Percentiles rank a stretch among this genome's conserved stretches.
phyloP scores from a whole-genome alignment of 2,329 filamentous ascomycete genomes.

The Pseudogymnoascus sp. region DNA sequence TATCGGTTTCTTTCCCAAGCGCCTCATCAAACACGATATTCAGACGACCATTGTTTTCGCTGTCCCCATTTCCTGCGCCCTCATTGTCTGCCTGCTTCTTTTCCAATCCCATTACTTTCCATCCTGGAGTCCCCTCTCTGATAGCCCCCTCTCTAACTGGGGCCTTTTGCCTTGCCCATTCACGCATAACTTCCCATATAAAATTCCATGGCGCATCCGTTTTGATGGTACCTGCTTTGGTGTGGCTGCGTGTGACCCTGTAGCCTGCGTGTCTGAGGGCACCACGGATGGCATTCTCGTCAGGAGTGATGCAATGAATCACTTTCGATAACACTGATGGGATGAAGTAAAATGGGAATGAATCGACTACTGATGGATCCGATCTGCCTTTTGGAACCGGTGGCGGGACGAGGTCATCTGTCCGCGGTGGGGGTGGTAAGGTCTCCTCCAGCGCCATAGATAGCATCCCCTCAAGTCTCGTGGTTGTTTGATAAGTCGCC shows the following conservation, averaged over 20 bases:
- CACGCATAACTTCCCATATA: conserved; percentile 87
- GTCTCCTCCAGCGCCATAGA: conserved; percentile 75
- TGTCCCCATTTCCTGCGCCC: conserved; percentile 19
- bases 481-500: conserved; percentile 68
- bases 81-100: conserved; percentile 18
- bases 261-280: conserved; percentile 78
- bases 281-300: conserved; percentile 71
- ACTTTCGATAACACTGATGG: conserved; percentile 67
- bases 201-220: conserved; percentile 86
- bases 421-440: conserved; percentile 15
- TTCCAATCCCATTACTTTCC: conserved; percentile 51
- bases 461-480: conserved; percentile 85
- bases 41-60: conserved; percentile 23
- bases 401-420: conserved; percentile 16
- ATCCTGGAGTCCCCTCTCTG: conserved; percentile 62
- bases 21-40: conserved; percentile 68
- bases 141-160: conserved; percentile 68
- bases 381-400: conserved; percentile 27
- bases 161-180: conserved; percentile 76
- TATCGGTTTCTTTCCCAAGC: conserved; percentile 61
- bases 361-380: conserved; percentile 59
- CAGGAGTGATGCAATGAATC: conserved; percentile 70
- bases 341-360: conserved; percentile 78
- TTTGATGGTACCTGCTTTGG: conserved; percentile 82
- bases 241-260: conserved; percentile 75